A percentile compares a stretch with the other conserved stretches of the same genome.
These are phyloP conservation scores for Citrullus colocynthis DNA, from an alignment of 306 rosid species.

Conservation along the genomic window DNA sequence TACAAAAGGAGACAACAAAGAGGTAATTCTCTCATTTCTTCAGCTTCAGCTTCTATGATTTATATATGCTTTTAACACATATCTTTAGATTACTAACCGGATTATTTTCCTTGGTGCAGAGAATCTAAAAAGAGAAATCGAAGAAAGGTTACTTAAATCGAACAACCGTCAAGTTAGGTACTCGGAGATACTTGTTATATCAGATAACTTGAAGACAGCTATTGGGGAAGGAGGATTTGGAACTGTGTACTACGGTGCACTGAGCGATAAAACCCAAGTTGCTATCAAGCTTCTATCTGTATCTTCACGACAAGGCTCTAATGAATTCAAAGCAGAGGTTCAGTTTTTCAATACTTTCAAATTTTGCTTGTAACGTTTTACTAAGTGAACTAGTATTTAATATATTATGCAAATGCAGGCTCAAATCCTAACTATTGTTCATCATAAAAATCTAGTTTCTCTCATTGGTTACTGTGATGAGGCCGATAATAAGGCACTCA, in stretches of 20 bases:
- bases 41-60: neutral
- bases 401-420: slow-evolving; percentile 4
- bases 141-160: slow-evolving; percentile 7
- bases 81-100: neutral
- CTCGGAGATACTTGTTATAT: slow-evolving; percentile 15
- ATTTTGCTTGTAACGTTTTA: neutral
- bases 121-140: neutral
- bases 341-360: neutral
- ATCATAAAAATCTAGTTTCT: slow-evolving; percentile 21
- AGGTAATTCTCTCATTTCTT: neutral
- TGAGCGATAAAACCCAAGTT: slow-evolving; percentile 17
- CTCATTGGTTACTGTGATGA: slow-evolving; percentile 17
- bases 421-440: slow-evolving; percentile 5
- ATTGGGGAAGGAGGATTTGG: slow-evolving; percentile 43
- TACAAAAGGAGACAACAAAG: slow-evolving; percentile 10
- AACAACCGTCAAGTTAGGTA: slow-evolving; percentile 15
- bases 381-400: neutral
- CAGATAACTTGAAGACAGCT: slow-evolving; percentile 19
- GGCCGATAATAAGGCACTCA: slow-evolving; percentile 2
- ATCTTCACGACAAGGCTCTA: slow-evolving; percentile 23
- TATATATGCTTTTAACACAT: neutral
- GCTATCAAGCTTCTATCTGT: slow-evolving; percentile 30
- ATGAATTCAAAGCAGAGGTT: slow-evolving; percentile 27
- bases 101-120: neutral
- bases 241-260: slow-evolving; percentile 21